phyloP scores from a whole-genome alignment of 257 asterid genomes.

The Solanum gandarillasii region DNA sequence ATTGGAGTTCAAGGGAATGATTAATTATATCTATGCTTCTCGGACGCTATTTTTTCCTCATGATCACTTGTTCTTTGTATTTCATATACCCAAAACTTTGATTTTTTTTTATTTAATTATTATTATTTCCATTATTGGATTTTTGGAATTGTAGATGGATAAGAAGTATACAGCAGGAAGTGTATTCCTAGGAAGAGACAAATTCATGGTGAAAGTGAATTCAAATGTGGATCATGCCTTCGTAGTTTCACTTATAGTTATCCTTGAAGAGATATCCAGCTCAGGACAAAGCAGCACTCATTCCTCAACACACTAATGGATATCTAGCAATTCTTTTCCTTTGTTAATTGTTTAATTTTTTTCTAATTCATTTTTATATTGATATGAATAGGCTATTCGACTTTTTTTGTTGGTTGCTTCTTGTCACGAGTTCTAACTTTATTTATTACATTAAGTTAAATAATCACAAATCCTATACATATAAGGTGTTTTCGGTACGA shows the following conservation, averaged over 20 bases:
- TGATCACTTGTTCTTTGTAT: neutral
- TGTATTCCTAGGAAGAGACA: neutral
- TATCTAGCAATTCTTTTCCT: neutral
- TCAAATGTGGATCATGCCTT: conserved; percentile 6
- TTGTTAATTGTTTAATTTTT: neutral
- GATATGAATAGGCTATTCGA: neutral
- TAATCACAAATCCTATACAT: neutral
- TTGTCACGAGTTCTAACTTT: neutral
- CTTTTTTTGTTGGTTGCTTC: neutral
- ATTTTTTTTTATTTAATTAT: neutral
- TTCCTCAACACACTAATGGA: neutral
- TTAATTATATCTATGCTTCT: neutral
- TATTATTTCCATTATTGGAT: neutral
- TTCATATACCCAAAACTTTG: neutral
- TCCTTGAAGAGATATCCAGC: neutral
- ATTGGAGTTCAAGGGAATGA: neutral
- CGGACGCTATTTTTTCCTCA: neutral
- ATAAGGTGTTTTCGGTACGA: no score
- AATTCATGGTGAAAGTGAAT: neutral
- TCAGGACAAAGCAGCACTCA: neutral
- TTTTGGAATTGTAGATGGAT: neutral
- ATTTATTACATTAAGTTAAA: neutral
- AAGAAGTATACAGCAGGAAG: neutral
- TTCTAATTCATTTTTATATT: neutral
- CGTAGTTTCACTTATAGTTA: neutral